Percentiles rank a stretch among this genome's conserved stretches.
Evolutionary conservation across 1,139 yeast species (phyloP).

Genomic region (Candida anutae): DNA sequence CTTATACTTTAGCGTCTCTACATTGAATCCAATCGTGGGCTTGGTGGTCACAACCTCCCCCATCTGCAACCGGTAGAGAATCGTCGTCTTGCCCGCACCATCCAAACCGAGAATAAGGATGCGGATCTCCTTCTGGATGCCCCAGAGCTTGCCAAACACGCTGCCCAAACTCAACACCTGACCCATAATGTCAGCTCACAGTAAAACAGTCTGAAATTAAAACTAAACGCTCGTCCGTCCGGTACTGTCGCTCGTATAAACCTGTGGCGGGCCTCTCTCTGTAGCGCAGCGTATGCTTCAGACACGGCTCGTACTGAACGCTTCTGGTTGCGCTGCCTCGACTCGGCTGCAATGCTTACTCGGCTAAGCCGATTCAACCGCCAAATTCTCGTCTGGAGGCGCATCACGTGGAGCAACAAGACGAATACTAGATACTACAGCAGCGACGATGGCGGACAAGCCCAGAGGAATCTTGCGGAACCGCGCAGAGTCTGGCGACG

Average conservation of each 20-base stretch:
- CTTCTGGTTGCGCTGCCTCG: too few species aligned
- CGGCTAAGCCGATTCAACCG: too few species aligned
- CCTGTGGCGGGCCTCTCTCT: too few species aligned
- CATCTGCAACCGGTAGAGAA: conserved; percentile 80
- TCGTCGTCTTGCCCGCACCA: conserved; percentile 98
- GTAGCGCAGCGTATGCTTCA: too few species aligned
- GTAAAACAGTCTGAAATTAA: too few species aligned
- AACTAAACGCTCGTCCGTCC: too few species aligned
- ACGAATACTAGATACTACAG: too few species aligned
- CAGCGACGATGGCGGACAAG: background rate
- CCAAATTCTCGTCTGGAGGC: too few species aligned
- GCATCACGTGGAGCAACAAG: too few species aligned
- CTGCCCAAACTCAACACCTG: conserved; percentile 69
- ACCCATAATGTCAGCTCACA: conserved; percentile 71
- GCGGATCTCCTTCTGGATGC: conserved; percentile 82
- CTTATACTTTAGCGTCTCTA: conserved; percentile 84
- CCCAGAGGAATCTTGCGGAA: conserved; percentile 42
- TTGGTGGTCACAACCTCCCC: conserved; percentile 94
- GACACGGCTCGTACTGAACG: too few species aligned
- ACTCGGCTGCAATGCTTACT: too few species aligned
- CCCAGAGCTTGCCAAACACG: conserved; percentile 83
- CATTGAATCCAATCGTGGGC: conserved; percentile 94
- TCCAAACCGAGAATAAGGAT: conserved; percentile 88
- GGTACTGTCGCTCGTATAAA: too few species aligned
- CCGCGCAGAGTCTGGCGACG: conserved; percentile 11